Base-by-base conservation (phyloP, 345 rosid species). In the Citrus hindsii region DNA sequence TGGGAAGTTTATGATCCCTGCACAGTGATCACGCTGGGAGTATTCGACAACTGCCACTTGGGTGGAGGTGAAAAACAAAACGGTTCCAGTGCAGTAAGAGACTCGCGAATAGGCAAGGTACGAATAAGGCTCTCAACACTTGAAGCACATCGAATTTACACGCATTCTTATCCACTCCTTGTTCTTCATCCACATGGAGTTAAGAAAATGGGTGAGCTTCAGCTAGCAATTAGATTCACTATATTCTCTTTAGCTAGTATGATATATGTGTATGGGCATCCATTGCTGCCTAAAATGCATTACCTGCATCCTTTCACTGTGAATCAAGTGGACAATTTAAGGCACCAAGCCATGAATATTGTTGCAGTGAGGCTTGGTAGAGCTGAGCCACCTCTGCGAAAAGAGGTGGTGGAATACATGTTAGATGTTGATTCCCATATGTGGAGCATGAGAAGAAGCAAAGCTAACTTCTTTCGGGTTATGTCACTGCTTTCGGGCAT, bases 381-480 rank as follows among this genome's bases (percentile, higher is more conserved):
- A 79, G 94, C 97, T 9, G 98, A 94, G 75, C 98, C 98, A 1
- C 94, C 97, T 28, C 87, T 94, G 21, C 82, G 92, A 67, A 94
- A 90, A 84, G 98, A 94, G 82, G 94, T 90, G 16, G 93, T 92
- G 32, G 96, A 91, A 86, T 92, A 91, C 80, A 88, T 94, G 98
- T 73, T 94, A 10, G 98, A 94, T 81, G 94, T 94, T 56, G 97
- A 92, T 74, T 92, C 97, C 1, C 94, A 91, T 68, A 79, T 88
- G 82, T 92, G 97, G 98, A 94, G 98, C 81, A 92, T 92, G 96
- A 89, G 97, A 79, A 88, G 96, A 86, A 94, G 96, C 86, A 94
- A 92, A 86, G 98, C 93, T 7, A 92, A 92, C 78, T 92, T 94
- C 84, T 91, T 91, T 65, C 83, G 97, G n/a, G 85, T 94, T 48